Evolutionary conservation across 2,329 filamentous ascomycete species (phyloP), one percentile per base, ranked within the genome.

Genomic region (Phialophora tarda): DNA sequence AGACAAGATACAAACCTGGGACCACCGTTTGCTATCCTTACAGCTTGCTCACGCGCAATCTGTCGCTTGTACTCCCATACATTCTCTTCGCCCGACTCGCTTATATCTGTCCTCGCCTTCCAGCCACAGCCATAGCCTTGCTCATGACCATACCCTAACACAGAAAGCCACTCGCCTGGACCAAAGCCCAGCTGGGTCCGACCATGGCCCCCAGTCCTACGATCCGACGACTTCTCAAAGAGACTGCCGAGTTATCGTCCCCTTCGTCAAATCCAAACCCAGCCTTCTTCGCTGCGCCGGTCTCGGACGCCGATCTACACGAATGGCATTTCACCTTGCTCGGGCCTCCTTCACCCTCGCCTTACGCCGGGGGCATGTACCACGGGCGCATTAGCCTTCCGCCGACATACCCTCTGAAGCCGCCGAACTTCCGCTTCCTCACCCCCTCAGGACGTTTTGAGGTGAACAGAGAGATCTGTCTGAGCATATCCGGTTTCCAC

Each of bases 251-350:
- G 77, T 87, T 99, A 63, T 88, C 91, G 67, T 84, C 82, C 59
- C 84, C 89, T 23, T 88, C 91, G 64, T 83, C 83, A 65, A 86
- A 90, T 44, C 92, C 94, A 4, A 95, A 92, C 2, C 83, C 91
- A 62, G 92, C 97, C 81, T 96, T 94, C 80, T 87, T 90, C 72
- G 95, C 94, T 48, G 84, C 89, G 3, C 95, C 95, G 0, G 77
- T 81, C 47, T 87, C 94, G 69, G 94, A 98, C 76, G 84, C 87
- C 34, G 93, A 98, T 79, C 88, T 99, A 62, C 97, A 97, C 80
- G 93, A 98, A 80, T 99, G 95, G 95, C 95, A 99, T 82, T 99
- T 98, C 81, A 99, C 95, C 0, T 84, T 99, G n/a, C 88, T 90
- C 59, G 95, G 95, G 0, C 93, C 94, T 0, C 94, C 94, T 0